Evolutionary conservation across 2,329 filamentous ascomycete species (phyloP).

Genomic region (Shiraia bambusicola): DNA sequence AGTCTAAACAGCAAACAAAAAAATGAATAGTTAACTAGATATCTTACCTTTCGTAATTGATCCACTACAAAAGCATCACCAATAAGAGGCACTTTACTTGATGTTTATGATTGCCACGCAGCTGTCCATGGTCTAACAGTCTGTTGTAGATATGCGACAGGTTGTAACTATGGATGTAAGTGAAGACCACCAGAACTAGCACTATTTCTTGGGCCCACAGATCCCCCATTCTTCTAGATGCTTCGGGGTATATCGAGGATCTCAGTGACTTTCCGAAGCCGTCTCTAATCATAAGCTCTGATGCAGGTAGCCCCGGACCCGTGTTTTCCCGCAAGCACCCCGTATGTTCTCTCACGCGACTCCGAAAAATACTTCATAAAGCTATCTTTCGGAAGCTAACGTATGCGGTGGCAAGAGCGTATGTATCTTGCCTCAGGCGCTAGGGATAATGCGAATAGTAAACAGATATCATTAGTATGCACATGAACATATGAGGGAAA

Average conservation of each 20-base stretch:
- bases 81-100: too few relatives aligned
- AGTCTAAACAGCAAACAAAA: too few relatives aligned
- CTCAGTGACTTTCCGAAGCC: background rate
- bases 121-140: too few relatives aligned
- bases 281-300: background rate
- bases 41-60: too few relatives aligned
- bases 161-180: too few relatives aligned
- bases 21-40: too few relatives aligned
- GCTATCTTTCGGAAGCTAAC: background rate
- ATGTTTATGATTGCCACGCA: too few relatives aligned
- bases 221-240: background rate
- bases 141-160: too few relatives aligned
- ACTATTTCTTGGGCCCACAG: too few relatives aligned
- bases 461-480: slow-evolving; percentile 19
- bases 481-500: slow-evolving; percentile 11
- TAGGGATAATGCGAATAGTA: slow-evolving; percentile 19
- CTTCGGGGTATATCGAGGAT: background rate
- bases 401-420: background rate
- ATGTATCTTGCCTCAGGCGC: slow-evolving; percentile 19
- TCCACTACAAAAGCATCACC: too few relatives aligned
- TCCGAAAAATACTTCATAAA: background rate
- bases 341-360: slow-evolving; percentile 5
- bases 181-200: too few relatives aligned
- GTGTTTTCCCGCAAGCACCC: slow-evolving; percentile 1
- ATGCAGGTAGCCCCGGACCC: background rate